phyloP scores from a whole-genome alignment of 2,329 filamentous ascomycete species.

The Epichloe amarillans region DNA sequence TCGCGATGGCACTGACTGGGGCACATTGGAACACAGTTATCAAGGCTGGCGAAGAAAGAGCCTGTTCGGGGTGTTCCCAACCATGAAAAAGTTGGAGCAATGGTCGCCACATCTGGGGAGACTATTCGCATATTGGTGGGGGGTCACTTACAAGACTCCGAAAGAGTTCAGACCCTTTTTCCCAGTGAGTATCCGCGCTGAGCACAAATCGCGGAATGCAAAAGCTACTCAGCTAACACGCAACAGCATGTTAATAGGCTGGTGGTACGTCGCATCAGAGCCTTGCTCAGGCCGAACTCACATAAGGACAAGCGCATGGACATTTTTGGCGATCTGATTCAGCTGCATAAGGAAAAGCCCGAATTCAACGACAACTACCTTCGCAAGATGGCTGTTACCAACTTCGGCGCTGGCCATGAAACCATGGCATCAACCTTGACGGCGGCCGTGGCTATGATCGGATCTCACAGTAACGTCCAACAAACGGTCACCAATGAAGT shows the following conservation, averaged over 20 bases:
- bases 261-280: conserved; percentile 22
- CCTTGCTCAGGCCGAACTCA: conserved; percentile 14
- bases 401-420: conserved; percentile 43
- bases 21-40: conserved; percentile 35
- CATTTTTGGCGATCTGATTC: conserved; percentile 32
- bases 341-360: conserved; percentile 29
- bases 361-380: conserved; percentile 35
- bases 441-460: conserved; percentile 33
- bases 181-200: conserved; percentile 23
- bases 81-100: conserved; percentile 25
- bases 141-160: conserved; percentile 31
- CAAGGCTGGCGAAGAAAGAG: conserved; percentile 38
- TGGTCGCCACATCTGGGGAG: conserved; percentile 23
- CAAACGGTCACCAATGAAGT: conserved; percentile 21
- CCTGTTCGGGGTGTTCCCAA: conserved; percentile 37
- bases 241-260: conserved; percentile 22
- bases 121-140: conserved; percentile 29
- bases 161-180: conserved; percentile 35
- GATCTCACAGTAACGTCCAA: conserved; percentile 22
- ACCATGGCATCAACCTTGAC: conserved; percentile 40
- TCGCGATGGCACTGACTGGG: conserved; percentile 28
- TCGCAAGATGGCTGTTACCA: conserved; percentile 38
- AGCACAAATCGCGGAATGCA: background rate
- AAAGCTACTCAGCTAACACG: background rate
- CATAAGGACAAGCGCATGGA: conserved; percentile 23